Evolutionary conservation across 2,329 filamentous ascomycete genomes (phyloP), one percentile per base, ranked within the genome.

Genomic region (Hymenoscyphus repandus): DNA sequence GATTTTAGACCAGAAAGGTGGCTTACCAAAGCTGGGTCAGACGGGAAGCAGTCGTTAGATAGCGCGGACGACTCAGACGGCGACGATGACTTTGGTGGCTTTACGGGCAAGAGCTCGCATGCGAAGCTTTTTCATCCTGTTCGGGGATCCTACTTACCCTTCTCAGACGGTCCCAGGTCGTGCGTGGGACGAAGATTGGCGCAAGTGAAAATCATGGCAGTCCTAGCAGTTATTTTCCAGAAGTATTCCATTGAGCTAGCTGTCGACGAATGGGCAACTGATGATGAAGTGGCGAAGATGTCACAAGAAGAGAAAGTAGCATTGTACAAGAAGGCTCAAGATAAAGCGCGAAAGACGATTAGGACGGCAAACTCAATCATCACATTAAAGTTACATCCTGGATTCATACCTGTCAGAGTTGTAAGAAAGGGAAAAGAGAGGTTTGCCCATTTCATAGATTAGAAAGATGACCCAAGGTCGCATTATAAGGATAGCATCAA

Each of bases 1-100:
- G 78, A 86, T 51, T 92, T 83, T 67, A 72, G 81, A 43, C 86
- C 88, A 0, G 83, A 88, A 66, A 77, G 88, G 39, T 91, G 88
- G 88, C 78, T 88, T 55, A 68, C 72, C 18, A 65, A 62, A 22
- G 54, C 33, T 13, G 54, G 55, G 2, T 56, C 53, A 1, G 62
- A 59, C 9, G 62, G 50, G 30, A 55, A 50, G 6, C 64, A 63
- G 18, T 53, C 61, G 20, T 46, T 31, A 17, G 52, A 61, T 2
- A 58, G 30, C 15, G 49, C 44, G 33, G 34, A 41, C 22, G 56
- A 51, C 12, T 49, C 49, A 2, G 69, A 68, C 13, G 65, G 72
- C 11, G 67, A 69, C 12, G 69, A 70, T 49, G 77, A 82, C 46
- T 75, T 79, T 52, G 81, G 79, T 49, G 79, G 81, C 2, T 79